phyloP scores from a whole-genome alignment of 2,329 filamentous ascomycete species.

The Pseudocercospora pini-densiflorae region DNA sequence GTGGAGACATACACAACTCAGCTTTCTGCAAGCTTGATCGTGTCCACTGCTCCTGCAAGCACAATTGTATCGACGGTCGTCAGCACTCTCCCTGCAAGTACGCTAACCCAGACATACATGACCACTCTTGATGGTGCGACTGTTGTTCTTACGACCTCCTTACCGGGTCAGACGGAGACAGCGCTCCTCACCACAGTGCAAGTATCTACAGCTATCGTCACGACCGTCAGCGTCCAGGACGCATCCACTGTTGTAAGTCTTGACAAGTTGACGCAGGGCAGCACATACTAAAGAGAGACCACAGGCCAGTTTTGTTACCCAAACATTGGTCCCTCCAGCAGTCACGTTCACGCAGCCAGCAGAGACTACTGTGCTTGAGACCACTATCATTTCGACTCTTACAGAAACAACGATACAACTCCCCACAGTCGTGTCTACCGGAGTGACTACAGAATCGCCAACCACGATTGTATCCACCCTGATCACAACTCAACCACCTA shows the following conservation, averaged over 20 bases:
- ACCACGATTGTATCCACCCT: background rate
- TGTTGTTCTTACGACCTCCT: background rate
- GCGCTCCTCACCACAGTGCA: background rate
- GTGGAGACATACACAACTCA: background rate
- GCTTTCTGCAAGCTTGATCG: background rate
- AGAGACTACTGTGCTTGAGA: background rate
- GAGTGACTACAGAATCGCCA: too few relatives aligned
- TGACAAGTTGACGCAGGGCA: background rate
- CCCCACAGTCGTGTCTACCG: too few relatives aligned
- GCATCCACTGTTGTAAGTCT: background rate
- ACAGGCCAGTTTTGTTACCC: background rate
- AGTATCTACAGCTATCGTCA: background rate
- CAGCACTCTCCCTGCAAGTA: background rate
- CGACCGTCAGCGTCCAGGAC: background rate
- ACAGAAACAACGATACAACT: too few relatives aligned
- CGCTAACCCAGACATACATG: background rate
- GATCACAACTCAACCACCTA: background rate
- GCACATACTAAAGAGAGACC: background rate
- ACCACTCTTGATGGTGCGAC: background rate
- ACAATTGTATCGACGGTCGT: background rate
- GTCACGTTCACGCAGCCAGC: background rate
- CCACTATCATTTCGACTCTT: background rate
- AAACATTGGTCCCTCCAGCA: background rate
- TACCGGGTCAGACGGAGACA: background rate
- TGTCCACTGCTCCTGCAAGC: background rate